A percentile compares a stretch with the other conserved stretches of the same genome.
phyloP scores from a whole-genome alignment of 2,329 filamentous ascomycete genomes.

The Alternaria infectoria region DNA sequence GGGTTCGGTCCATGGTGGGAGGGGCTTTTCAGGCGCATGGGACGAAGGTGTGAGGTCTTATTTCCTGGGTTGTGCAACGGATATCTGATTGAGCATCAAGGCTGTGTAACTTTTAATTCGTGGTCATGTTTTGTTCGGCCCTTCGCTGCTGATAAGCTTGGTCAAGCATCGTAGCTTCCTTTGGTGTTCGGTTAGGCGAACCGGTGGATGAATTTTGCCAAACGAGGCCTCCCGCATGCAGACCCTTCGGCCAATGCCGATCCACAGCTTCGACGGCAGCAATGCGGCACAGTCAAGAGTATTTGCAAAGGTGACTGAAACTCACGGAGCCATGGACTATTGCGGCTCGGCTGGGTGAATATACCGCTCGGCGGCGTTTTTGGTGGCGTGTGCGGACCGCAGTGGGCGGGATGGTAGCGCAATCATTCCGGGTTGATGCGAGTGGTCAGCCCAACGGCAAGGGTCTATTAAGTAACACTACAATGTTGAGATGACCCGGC shows the following conservation, averaged over 20 bases:
- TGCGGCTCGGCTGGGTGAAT: conserved; percentile 3
- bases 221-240: not conserved
- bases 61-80: not conserved
- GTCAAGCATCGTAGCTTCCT: not conserved
- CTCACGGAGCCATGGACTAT: not conserved
- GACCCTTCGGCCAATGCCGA: conserved; percentile 2
- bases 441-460: not conserved
- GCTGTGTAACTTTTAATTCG: too few species aligned
- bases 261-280: not conserved
- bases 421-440: not conserved
- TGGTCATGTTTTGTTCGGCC: not conserved
- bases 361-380: not conserved
- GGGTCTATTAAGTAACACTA: not conserved
- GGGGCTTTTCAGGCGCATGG: not conserved
- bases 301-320: not conserved
- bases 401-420: not conserved
- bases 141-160: not conserved
- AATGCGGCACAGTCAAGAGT: conserved; percentile 3
- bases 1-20: not conserved
- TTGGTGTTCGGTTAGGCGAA: not conserved
- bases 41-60: not conserved
- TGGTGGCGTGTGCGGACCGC: conserved; percentile 3
- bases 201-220: conserved; percentile 10
- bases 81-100: not conserved
- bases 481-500: not conserved